Evolutionary conservation across 1,284 basidiomycete species (phyloP).

Genomic region (Schizopora paradoxa): DNA sequence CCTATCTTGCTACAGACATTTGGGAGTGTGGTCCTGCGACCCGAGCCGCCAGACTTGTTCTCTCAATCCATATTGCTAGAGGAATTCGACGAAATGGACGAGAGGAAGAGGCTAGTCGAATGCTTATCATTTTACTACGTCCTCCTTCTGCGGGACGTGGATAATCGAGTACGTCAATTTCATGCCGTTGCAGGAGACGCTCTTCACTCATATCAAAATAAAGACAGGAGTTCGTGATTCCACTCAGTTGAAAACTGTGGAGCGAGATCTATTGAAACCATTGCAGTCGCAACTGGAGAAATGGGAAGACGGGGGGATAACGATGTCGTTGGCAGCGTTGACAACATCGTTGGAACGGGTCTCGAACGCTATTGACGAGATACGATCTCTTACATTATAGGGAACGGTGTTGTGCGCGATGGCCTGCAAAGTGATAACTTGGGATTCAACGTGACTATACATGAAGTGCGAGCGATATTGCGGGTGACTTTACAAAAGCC

Average conservation of each 20-base stretch:
- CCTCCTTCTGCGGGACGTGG: slow-evolving; percentile 40
- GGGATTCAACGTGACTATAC: too few relatives aligned
- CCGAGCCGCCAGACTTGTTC: slow-evolving; percentile 42
- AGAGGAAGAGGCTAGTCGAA: slow-evolving; percentile 46
- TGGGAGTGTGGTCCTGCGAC: slow-evolving; percentile 45
- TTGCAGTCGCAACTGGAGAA: slow-evolving; percentile 24
- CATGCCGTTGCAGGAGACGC: slow-evolving; percentile 2
- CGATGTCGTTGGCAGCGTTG: slow-evolving; percentile 24
- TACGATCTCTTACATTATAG: too few relatives aligned
- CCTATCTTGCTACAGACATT: slow-evolving; percentile 44
- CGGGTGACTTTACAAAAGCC: too few relatives aligned
- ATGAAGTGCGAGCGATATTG: too few relatives aligned
- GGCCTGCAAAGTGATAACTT: too few relatives aligned
- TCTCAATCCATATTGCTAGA: slow-evolving; percentile 22
- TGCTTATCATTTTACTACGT: slow-evolving; percentile 50
- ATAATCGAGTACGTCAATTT: slow-evolving; percentile 29
- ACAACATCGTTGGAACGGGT: slow-evolving; percentile 26
- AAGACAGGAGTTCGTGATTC: slow-evolving; percentile 50
- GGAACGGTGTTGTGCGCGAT: too few relatives aligned
- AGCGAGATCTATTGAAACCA: slow-evolving; percentile 27
- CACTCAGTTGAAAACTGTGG: slow-evolving; percentile 29
- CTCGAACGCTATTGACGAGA: too few relatives aligned
- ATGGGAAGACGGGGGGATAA: slow-evolving; percentile 24
- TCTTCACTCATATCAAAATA: neutral
- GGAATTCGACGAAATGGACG: slow-evolving; percentile 42